These are phyloP conservation scores for Piper betle DNA, from an alignment of 164 flowering plant genomes.

Conservation along the genomic window DNA sequence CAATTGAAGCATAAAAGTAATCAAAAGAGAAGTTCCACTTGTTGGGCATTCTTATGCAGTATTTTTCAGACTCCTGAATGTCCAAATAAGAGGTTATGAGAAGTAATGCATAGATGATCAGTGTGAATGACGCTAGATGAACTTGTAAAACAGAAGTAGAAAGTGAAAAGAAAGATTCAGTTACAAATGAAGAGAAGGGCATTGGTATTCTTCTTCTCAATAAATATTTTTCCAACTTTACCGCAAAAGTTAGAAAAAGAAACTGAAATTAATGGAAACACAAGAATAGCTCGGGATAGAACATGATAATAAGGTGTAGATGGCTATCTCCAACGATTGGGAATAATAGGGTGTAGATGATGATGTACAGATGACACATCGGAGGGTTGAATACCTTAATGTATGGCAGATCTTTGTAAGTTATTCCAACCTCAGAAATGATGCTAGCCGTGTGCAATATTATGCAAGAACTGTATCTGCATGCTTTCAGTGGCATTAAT, in stretches of 20 bases:
- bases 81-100: neutral
- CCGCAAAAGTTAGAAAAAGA: no score
- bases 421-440: conserved; percentile 83
- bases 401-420: conserved; percentile 58
- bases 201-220: neutral
- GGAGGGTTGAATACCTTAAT: conserved; percentile 37
- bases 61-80: conserved; percentile 57
- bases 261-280: no score
- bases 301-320: no score
- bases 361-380: neutral
- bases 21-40: conserved; percentile 88
- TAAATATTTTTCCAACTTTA: no score
- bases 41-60: conserved; percentile 91
- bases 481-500: conserved; percentile 1
- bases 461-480: conserved; percentile 91
- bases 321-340: no score
- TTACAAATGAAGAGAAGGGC: neutral
- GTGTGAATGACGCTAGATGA: no score
- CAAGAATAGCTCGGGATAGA: no score
- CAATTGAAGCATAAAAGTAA: conserved; percentile 52
- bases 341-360: no score
- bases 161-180: neutral
- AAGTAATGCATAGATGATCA: neutral
- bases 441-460: conserved; percentile 77
- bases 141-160: no score